A percentile compares a stretch with the other conserved stretches of the same genome.
These are phyloP conservation scores for Leccinum subgranulosum DNA, from an alignment of 768 basidiomycete species.

Conservation along the genomic window DNA sequence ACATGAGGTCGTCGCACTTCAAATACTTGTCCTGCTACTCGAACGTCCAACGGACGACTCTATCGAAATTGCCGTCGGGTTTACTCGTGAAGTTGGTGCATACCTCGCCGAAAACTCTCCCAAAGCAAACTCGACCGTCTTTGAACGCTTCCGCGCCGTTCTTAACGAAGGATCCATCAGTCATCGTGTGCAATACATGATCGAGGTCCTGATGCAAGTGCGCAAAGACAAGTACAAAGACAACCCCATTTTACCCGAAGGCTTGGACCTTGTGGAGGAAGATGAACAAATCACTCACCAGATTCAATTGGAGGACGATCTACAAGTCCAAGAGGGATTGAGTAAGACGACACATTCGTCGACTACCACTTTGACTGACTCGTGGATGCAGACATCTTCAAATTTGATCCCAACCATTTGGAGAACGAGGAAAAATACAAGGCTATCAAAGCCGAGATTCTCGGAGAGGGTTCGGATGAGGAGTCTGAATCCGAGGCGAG, in stretches of 20 bases:
- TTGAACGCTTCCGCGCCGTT: slow-evolving; percentile 95
- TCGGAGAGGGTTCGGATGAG: slow-evolving; percentile 82
- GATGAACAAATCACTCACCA: slow-evolving; percentile 98
- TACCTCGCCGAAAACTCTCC: slow-evolving; percentile 92
- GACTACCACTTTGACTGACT: slow-evolving; percentile 6
- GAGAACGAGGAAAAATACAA: slow-evolving; percentile 96
- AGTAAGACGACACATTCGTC: slow-evolving; percentile 54
- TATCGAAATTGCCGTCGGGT: slow-evolving; percentile 97
- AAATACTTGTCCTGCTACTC: slow-evolving; percentile 93
- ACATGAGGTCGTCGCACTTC: slow-evolving; percentile 89
- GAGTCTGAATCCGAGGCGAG: slow-evolving; percentile 65
- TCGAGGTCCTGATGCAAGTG: slow-evolving; percentile 98
- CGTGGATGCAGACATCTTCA: slow-evolving; percentile 79
- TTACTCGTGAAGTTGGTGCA: slow-evolving; percentile 96
- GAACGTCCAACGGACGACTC: slow-evolving; percentile 96
- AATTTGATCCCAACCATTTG: slow-evolving; percentile 80
- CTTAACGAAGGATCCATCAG: slow-evolving; percentile 94
- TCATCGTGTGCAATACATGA: slow-evolving; percentile 98
- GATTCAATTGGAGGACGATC: slow-evolving; percentile 87
- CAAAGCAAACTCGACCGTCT: slow-evolving; percentile 92
- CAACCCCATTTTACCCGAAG: slow-evolving; percentile 92
- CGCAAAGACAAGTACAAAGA: slow-evolving; percentile 99
- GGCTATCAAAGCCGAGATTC: slow-evolving; percentile 87
- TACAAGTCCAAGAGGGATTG: slow-evolving; percentile 91
- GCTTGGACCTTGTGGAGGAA: slow-evolving; percentile 94